Evolutionary conservation across 2,329 filamentous ascomycete species (phyloP).

Genomic region (Talaromyces rugulosus): DNA sequence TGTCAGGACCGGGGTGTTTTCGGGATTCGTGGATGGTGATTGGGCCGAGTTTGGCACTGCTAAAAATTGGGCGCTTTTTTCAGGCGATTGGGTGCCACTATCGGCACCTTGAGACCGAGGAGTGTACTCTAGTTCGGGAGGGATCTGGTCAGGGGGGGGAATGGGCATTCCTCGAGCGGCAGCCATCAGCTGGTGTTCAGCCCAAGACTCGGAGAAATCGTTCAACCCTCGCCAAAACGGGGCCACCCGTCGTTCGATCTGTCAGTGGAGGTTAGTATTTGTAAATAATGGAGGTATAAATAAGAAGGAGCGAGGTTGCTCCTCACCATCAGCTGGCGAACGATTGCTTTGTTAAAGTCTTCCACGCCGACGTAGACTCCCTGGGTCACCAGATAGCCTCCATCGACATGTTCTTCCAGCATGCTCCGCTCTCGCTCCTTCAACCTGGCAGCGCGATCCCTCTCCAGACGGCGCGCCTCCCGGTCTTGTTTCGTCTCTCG

Average conservation of each 20-base stretch:
- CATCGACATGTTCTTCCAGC: slow-evolving; percentile 87
- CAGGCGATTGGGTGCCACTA: slow-evolving; percentile 46
- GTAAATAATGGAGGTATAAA: not conserved
- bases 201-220: slow-evolving; percentile 84
- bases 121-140: slow-evolving; percentile 60
- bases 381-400: slow-evolving; percentile 88
- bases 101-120: slow-evolving; percentile 46
- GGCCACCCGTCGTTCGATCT: slow-evolving; percentile 90
- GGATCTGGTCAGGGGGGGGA: slow-evolving; percentile 77
- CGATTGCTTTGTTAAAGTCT: slow-evolving; percentile 85
- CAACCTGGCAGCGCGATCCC: slow-evolving; percentile 67
- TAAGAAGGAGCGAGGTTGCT: not conserved
- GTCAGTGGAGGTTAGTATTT: slow-evolving; percentile 17
- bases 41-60: slow-evolving; percentile 75
- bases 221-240: slow-evolving; percentile 95
- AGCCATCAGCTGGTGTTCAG: slow-evolving; percentile 90
- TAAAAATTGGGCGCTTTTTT: slow-evolving; percentile 63
- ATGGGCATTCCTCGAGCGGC: slow-evolving; percentile 79
- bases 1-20: slow-evolving; percentile 1
- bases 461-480: slow-evolving; percentile 79
- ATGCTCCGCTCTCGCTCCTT: slow-evolving; percentile 90
- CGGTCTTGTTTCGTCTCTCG: slow-evolving; percentile 88
- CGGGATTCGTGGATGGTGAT: slow-evolving; percentile 60
- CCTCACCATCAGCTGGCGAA: slow-evolving; percentile 83
- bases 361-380: slow-evolving; percentile 89